phyloP scores from a whole-genome alignment of 83 land plant species.

The Picea abies region DNA sequence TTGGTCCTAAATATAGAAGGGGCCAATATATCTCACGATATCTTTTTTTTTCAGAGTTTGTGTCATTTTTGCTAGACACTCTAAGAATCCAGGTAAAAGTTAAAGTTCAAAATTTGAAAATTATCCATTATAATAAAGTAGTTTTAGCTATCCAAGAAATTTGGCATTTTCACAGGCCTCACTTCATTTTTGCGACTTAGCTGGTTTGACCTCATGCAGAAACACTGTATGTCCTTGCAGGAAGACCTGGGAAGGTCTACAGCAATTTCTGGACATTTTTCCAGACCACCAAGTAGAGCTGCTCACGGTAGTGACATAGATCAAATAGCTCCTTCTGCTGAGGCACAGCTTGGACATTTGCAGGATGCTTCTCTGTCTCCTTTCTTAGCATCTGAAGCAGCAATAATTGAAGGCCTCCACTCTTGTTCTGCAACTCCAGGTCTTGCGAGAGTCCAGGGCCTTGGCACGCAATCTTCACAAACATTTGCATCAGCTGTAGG shows the following conservation, averaged over 20 bases:
- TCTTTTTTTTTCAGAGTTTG: not conserved
- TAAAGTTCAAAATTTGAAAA: not conserved
- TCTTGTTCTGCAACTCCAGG: slow-evolving; percentile 31
- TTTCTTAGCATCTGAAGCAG: slow-evolving; percentile 5
- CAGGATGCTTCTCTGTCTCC: slow-evolving; percentile 26
- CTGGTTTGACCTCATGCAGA: not conserved
- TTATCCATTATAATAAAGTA: not conserved
- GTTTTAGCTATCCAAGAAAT: not conserved
- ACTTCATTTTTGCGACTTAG: not conserved
- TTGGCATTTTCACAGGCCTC: not conserved
- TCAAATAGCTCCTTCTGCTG: slow-evolving; percentile 17
- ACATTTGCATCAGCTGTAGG: slow-evolving; percentile 60
- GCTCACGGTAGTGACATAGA: slow-evolving; percentile 45
- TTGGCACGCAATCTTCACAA: slow-evolving; percentile 37
- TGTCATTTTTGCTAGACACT: not conserved
- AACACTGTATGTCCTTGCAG: slow-evolving; percentile 29
- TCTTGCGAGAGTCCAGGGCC: slow-evolving; percentile 21
- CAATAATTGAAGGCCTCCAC: slow-evolving; percentile 18
- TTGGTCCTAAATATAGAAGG: no score
- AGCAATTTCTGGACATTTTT: slow-evolving; percentile 39
- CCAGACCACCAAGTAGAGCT: slow-evolving; percentile 66
- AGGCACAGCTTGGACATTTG: slow-evolving; percentile 32
- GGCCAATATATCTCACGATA: not conserved
- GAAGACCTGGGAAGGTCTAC: slow-evolving; percentile 38
- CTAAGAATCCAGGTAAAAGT: not conserved